phyloP scores from a whole-genome alignment of 2,329 filamentous ascomycete species.

The Clarireedia homoeocarpa region DNA sequence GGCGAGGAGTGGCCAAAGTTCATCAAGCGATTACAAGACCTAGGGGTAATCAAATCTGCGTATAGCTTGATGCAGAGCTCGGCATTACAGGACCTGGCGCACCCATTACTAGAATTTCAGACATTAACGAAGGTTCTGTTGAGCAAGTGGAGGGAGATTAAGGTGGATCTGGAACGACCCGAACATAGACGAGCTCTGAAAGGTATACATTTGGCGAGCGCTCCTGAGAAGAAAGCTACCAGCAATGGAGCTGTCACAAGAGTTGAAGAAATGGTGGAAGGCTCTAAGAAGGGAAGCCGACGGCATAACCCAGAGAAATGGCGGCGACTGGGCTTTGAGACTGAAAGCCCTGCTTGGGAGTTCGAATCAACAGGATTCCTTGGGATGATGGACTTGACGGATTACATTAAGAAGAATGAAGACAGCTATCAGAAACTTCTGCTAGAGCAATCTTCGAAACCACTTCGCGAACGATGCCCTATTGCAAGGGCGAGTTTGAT shows the following conservation, averaged over 20 bases:
- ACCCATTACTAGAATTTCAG: conserved; percentile 89
- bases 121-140: conserved; percentile 80
- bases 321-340: conserved; percentile 84
- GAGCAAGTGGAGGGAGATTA: conserved; percentile 79
- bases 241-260: conserved; percentile 23
- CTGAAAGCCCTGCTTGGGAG: conserved; percentile 77
- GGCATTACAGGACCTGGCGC: conserved; percentile 80
- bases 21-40: conserved; percentile 85
- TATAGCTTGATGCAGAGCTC: conserved; percentile 93
- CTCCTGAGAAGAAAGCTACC: conserved; percentile 49
- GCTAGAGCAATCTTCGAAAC: conserved; percentile 75
- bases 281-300: conserved; percentile 50
- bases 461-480: conserved; percentile 68
- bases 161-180: conserved; percentile 74
- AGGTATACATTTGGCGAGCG: conserved; percentile 74
- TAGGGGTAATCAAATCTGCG: conserved; percentile 87
- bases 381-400: conserved; percentile 94
- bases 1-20: conserved; percentile 87
- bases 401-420: conserved; percentile 87
- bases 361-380: conserved; percentile 82
- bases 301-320: conserved; percentile 86
- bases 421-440: conserved; percentile 88
- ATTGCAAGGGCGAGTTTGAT: conserved; percentile 80
- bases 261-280: conserved; percentile 31
- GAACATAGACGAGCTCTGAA: conserved; percentile 77